Evolutionary conservation across 1,284 basidiomycete species (phyloP), one percentile per base, ranked within the genome.

Genomic region (Cryptococcus sp.): DNA sequence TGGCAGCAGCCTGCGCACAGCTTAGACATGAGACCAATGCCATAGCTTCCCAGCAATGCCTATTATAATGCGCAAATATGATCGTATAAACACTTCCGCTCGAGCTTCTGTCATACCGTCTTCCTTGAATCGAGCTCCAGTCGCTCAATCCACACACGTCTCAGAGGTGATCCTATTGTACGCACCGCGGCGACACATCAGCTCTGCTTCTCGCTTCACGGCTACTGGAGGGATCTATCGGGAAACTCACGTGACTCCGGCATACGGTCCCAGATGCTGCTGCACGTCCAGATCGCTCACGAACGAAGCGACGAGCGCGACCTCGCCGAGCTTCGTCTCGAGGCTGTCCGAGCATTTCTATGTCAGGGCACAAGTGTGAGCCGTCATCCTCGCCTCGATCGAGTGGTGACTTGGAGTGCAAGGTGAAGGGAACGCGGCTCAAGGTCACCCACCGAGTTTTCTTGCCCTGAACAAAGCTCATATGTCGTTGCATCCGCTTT

Each of bases 381-480:
- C 11, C 22, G 13, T 45, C 5, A 45, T 3, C 42, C 13, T 8
- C n/a, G 42, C 3, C 11, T 25, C 25, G 25, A 25, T 6, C 3
- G 25, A 25, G 25, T 25, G 3, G 41, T 42, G 3, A 35, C 31
- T 8, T 35, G 27, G 27, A 31, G 4, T 35, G 31, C 4, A 13
- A 5, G 31, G 13, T 10, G 8, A 45, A 2, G 42, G n/a, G 6
- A 25, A 45, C 16, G 8, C 8, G 2, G 22, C 42, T 15, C 4
- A n/a, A 45, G 16, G 22, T n/a, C 3, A 45, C 42, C n/a, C 16
- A 45, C 42, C 1, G 48, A 25, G 11, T 67, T 66, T 57, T 71
- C 70, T 56, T 68, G 68, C 15, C 68, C 70, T 13, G 52, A 20
- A 53, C 70, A 71, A 0, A 55, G 27, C 53, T 53, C 41, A 51